Evolutionary conservation across 345 rosid genomes (phyloP).

Genomic region (Pugionium cornutum): DNA sequence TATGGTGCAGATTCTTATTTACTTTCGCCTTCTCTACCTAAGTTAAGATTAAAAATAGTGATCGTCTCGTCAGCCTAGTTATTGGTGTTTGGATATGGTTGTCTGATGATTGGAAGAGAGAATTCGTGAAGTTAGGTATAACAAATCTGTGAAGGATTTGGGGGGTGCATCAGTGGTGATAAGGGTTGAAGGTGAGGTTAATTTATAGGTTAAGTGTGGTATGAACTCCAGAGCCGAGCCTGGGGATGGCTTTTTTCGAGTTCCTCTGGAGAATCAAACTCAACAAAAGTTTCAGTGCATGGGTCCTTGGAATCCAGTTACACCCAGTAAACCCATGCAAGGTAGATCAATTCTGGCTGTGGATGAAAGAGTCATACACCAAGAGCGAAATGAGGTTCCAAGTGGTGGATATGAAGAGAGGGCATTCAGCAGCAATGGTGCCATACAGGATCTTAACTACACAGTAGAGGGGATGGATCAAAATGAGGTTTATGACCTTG

Average conservation of each 20-base stretch:
- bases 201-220: slow-evolving; percentile 23
- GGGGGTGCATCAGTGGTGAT: slow-evolving; percentile 22
- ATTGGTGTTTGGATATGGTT: slow-evolving; percentile 2
- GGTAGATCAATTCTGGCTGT: slow-evolving; percentile 33
- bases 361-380: slow-evolving; percentile 39
- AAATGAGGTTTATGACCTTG: slow-evolving; percentile 27
- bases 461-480: slow-evolving; percentile 28
- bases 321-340: slow-evolving; percentile 47
- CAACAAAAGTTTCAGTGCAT: slow-evolving; percentile 32
- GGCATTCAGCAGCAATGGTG: slow-evolving; percentile 27
- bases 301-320: slow-evolving; percentile 51
- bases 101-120: not conserved
- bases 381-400: slow-evolving; percentile 38
- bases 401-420: slow-evolving; percentile 36
- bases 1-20: slow-evolving; percentile 37
- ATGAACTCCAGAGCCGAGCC: slow-evolving; percentile 41
- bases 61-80: slow-evolving; percentile 10
- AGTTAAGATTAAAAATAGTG: not conserved
- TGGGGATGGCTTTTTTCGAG: slow-evolving; percentile 40
- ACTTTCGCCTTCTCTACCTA: slow-evolving; percentile 12
- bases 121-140: not conserved
- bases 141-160: not conserved
- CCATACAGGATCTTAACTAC: slow-evolving; percentile 25
- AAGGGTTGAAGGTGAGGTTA: slow-evolving; percentile 14
- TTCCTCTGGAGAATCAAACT: slow-evolving; percentile 38